These are phyloP conservation scores for Lipomyces kockii DNA, from an alignment of 805 yeast genomes.

Conservation along the genomic window DNA sequence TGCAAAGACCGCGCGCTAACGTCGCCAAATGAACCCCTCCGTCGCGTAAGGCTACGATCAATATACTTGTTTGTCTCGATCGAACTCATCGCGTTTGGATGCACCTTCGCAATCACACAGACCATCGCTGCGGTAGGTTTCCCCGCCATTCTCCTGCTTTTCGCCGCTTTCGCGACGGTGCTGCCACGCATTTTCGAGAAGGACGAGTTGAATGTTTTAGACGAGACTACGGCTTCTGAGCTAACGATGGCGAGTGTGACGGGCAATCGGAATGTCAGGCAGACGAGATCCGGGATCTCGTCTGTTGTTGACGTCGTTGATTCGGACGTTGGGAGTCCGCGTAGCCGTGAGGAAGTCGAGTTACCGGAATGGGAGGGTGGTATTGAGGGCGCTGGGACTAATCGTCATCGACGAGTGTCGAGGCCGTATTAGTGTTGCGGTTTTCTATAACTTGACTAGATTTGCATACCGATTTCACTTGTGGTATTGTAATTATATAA, in stretches of 20 bases:
- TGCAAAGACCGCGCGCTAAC: constrained; percentile 60
- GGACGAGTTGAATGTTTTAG: constrained; percentile 66
- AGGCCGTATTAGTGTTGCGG: not conserved
- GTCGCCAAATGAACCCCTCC: constrained; percentile 44
- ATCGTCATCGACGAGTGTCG: not conserved
- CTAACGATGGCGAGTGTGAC: constrained; percentile 42
- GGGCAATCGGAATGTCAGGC: not conserved
- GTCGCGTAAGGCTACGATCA: constrained; percentile 44
- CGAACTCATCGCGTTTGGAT: constrained; percentile 70
- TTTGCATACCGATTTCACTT: too few relatives aligned
- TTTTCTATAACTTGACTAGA: not conserved
- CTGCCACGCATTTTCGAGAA: constrained; percentile 67
- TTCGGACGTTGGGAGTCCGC: not conserved
- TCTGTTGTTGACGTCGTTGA: not conserved
- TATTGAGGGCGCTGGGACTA: not conserved
- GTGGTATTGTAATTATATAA: not conserved
- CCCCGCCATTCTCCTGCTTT: constrained; percentile 80
- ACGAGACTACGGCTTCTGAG: constrained; percentile 56
- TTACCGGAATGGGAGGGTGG: not conserved
- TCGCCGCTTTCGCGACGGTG: constrained; percentile 63
- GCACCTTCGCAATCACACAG: constrained; percentile 82
- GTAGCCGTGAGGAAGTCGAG: not conserved
- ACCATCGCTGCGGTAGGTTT: constrained; percentile 93
- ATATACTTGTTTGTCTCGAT: constrained; percentile 60
- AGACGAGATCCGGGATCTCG: not conserved